Evolutionary conservation across 225 moss, liverwort and hornwort genomes (phyloP).

Genomic region (Polytrichum commune): DNA sequence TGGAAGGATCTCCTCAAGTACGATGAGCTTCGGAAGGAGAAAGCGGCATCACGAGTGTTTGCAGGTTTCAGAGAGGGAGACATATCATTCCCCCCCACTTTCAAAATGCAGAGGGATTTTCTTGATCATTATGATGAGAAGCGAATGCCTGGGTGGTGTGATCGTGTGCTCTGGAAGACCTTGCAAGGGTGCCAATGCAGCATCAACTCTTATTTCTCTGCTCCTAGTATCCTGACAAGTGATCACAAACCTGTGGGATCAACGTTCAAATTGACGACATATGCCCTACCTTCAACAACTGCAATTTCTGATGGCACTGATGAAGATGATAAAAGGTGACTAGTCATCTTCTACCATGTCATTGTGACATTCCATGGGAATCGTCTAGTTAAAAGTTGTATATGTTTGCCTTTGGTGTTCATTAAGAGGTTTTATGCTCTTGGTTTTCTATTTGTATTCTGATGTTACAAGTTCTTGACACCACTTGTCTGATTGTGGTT

Average conservation of each 20-base stretch:
- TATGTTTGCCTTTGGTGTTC: too few species aligned
- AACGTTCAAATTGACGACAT: conserved; percentile 76
- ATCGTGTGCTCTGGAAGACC: conserved; percentile 90
- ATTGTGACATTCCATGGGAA: too few species aligned
- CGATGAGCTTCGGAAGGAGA: conserved; percentile 88
- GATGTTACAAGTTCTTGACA: too few species aligned
- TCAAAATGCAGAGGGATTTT: conserved; percentile 81
- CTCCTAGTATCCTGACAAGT: conserved; percentile 77
- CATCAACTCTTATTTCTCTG: conserved; percentile 74
- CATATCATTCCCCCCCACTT: conserved; percentile 96
- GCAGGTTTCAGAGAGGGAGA: conserved; percentile 91
- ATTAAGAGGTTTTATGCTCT: too few species aligned
- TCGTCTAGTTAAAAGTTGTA: too few species aligned
- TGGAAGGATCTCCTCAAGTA: conserved; percentile 70
- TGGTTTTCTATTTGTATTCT: too few species aligned
- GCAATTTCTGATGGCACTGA: conserved; percentile 47
- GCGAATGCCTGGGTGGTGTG: conserved; percentile 99
- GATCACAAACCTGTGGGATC: conserved; percentile 99
- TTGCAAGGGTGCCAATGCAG: conserved; percentile 80
- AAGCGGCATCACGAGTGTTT: conserved; percentile 57
- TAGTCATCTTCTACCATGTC: too few species aligned
- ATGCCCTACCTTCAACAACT: conserved; percentile 76
- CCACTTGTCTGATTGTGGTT: conserved; percentile 10
- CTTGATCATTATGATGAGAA: conserved; percentile 72
- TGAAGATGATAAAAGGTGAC: conserved; percentile 78